Conservation (phyloP, 306 rosid species). For the Lupinus albus region DNA sequence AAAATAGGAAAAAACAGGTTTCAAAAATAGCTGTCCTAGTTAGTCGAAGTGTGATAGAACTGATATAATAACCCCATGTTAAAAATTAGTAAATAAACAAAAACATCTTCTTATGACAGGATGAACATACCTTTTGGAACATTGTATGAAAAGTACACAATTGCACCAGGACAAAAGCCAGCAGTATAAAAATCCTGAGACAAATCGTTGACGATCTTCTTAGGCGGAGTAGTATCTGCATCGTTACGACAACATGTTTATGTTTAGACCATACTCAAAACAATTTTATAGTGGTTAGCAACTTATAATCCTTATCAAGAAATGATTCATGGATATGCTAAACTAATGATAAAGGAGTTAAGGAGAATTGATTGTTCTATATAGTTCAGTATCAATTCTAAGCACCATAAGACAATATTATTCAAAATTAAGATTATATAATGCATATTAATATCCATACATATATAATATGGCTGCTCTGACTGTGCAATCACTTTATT, state of each 20-base stretch:
- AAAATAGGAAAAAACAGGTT: not conserved
- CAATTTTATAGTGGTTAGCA: not conserved
- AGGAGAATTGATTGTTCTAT: not conserved
- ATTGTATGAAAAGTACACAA: conserved; percentile 75
- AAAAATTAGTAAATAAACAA: conserved; percentile 3
- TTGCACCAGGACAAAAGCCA: conserved; percentile 91
- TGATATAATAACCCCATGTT: not conserved
- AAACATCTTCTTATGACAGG: conserved; percentile 8
- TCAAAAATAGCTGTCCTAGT: not conserved
- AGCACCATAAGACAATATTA: not conserved
- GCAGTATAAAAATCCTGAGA: conserved; percentile 73
- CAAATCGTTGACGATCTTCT: conserved; percentile 66
- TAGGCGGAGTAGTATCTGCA: conserved; percentile 92
- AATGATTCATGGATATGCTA: not conserved
- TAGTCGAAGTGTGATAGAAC: not conserved
- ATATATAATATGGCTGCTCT: conserved; percentile 72
- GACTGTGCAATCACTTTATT: conserved; percentile 71
- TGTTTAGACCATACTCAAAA: conserved; percentile 10
- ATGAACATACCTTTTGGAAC: conserved; percentile 62
- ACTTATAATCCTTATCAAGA: no score
- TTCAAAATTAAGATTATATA: conserved; percentile 9
- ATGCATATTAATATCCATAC: conserved; percentile 54
- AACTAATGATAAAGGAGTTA: not conserved
- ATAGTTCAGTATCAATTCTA: not conserved
- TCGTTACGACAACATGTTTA: conserved; percentile 24